phyloP scores from a whole-genome alignment of 768 basidiomycete species.

The Kwoniella bestiolae region DNA sequence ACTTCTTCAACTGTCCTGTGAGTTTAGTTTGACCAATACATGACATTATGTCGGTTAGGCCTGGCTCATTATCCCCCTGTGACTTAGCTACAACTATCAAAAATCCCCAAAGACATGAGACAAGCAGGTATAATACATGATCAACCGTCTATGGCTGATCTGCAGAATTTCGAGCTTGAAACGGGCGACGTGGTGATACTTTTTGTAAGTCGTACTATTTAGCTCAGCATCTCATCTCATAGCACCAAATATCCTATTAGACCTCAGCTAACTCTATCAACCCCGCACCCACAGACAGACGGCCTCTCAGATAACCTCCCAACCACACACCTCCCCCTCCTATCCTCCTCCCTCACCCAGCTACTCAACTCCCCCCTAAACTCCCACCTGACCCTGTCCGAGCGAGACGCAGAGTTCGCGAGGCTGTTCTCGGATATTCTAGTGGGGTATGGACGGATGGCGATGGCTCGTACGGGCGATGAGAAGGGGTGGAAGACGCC shows the following conservation, averaged over 20 bases:
- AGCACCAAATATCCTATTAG: not conserved
- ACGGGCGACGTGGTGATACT: conserved; percentile 53
- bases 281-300: conserved; percentile 48
- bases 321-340: conserved; percentile 41
- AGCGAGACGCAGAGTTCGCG: conserved; percentile 43
- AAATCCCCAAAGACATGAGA: conserved; percentile 25
- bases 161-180: conserved; percentile 40
- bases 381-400: conserved; percentile 40
- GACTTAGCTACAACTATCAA: conserved; percentile 36
- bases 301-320: conserved; percentile 57
- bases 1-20: conserved; percentile 57
- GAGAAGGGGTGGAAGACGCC: conserved; percentile 54
- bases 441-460: conserved; percentile 52
- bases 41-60: too few species aligned
- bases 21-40: conserved; percentile 10
- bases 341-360: conserved; percentile 36
- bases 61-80: not conserved
- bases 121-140: conserved; percentile 38
- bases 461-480: conserved; percentile 53
- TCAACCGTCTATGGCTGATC: conserved; percentile 45
- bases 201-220: conserved; percentile 52
- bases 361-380: conserved; percentile 44
- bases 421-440: conserved; percentile 54
- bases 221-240: not conserved
- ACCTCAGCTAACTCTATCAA: not conserved